Base-by-base conservation (phyloP, 768 basidiomycete genomes). In the Sporobolomyces phaffii region DNA sequence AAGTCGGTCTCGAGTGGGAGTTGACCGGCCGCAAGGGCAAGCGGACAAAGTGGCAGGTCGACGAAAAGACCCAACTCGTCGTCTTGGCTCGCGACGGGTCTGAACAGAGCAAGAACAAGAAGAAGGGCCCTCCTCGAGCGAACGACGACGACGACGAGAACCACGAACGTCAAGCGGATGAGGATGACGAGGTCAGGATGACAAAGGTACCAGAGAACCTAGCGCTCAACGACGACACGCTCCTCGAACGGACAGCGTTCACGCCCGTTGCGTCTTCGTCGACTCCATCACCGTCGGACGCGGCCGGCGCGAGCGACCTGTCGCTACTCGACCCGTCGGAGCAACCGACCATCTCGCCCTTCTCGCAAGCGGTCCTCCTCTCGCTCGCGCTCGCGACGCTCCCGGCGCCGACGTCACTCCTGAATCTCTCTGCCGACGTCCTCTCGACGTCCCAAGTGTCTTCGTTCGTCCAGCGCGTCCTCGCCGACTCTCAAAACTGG, bases 331-430 rank as follows among this genome's bases (percentile, higher is more conserved):
- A 94, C 75, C 92, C 93, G 0, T 82, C 86, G 13, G 79, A 83
- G 36, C 94, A 96, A 74, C 92, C 92, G 5, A 79, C 89, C 1
- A 82, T 98, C 38, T 88, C 97, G 72, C 91, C 94, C 0, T 82
- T 98, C 51, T 93, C 97, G 77, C 96, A 99, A 79, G 87, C 86
- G 70, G 88, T 96, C 72, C 85, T 99, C 64, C 84, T 98, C 56
- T 84, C 89, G 24, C 83, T 98, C 67, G 96, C 91, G 74, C 84
- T 97, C 41, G 60, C 67, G 10, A 76, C 78, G 1, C 76, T 78
- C n/a, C 64, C 71, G 36, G 65, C 67, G 11, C 64, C 71, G 28
- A 72, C 67, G 8, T 87, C 86, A 69, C 88, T 96, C 72, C 83
- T 97, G 63, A 83, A 97, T 56, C 83, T 99, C 67, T 94, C 91